Base-by-base conservation (phyloP, 2,329 filamentous ascomycete species). In the Aspergillus glaucus region DNA sequence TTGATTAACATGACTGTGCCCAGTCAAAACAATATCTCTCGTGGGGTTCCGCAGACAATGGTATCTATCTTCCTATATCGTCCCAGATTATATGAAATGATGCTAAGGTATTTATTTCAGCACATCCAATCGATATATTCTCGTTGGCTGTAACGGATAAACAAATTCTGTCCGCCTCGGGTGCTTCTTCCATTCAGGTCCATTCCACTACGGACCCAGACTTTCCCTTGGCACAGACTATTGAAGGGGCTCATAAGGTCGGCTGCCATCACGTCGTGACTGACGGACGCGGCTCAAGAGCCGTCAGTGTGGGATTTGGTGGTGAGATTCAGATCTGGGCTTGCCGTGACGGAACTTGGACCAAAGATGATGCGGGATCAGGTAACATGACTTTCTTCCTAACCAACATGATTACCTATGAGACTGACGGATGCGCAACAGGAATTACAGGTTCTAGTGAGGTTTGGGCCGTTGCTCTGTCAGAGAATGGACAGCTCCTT, bases 11-110 rank as follows among this genome's bases (percentile, higher is more conserved):
- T 61, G 60, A 46, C 28, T 22, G 10, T 47, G 51, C 26, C 51
- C 49, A 96, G 93, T 98, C 93, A 48, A 97, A 97, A 76, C 93
- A 97, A 85, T 98, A 96, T 69, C 81, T 98, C 54, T 94, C 92
- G 62, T 86, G 87, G 58, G 88, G 95, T 70, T 92, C 90, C 40
- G 82, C 95, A 68, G 87, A 95, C 67, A 81, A 90, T 75, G 90
- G 88, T 88, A 68, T 67, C 75, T 64, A 47, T 15, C 44, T 19
- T 22, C 30, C 32, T 32, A 19, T 14, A 36, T 45, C 43, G 3
- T 24, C 17, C 30, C 43, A 32, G 17, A 17, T 40, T 10, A 44
- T 32, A 19, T 12, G 24, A 14, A 17, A 44, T 32, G 64, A 62
- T 57, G 62, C 43, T 67, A 21, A 22, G 53, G 58, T 49, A 47